A percentile compares a stretch with the other conserved stretches of the same genome.
Evolutionary conservation across 495 filamentous ascomycete genomes (phyloP).

Genomic region (Mytilinidion resinicola): DNA sequence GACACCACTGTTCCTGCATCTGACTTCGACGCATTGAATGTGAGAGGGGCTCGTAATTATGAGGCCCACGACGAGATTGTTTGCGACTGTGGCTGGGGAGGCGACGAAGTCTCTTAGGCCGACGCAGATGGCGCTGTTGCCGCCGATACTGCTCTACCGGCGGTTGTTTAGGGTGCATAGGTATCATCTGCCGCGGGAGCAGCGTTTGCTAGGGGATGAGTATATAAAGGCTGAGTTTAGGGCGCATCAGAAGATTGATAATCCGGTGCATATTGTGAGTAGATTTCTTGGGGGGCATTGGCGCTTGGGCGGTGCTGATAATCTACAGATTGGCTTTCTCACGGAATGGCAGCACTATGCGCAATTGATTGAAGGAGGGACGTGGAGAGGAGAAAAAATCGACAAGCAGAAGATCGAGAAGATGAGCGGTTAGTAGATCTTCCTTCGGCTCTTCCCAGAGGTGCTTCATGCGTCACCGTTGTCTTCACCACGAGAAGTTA

Average conservation of each 20-base stretch:
- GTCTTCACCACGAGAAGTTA: neutral
- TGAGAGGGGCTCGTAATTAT: too few relatives aligned
- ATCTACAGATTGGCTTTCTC: slow-evolving; percentile 76
- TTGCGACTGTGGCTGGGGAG: slow-evolving; percentile 17
- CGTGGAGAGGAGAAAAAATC: slow-evolving; percentile 71
- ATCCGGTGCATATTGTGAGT: slow-evolving; percentile 83
- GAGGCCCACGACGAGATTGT: slow-evolving; percentile 9
- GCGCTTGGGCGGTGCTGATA: neutral
- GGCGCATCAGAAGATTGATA: slow-evolving; percentile 72
- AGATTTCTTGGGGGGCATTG: neutral
- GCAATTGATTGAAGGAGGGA: slow-evolving; percentile 78
- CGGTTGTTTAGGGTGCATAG: slow-evolving; percentile 81
- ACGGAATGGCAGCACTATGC: slow-evolving; percentile 96
- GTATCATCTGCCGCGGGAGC: slow-evolving; percentile 61
- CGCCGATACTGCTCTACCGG: slow-evolving; percentile 85
- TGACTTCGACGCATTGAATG: neutral
- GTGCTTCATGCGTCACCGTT: too few relatives aligned
- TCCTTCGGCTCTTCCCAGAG: neutral
- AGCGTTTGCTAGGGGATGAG: slow-evolving; percentile 78
- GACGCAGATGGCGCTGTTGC: slow-evolving; percentile 68
- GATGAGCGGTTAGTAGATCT: slow-evolving; percentile 73
- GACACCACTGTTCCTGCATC: neutral
- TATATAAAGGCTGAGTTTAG: slow-evolving; percentile 91
- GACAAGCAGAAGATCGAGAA: slow-evolving; percentile 76
- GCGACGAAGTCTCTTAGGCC: slow-evolving; percentile 49